Evolutionary conservation across 306 rosid genomes (phyloP), one percentile per base, ranked within the genome.

Genomic region (Nissolia schottii): DNA sequence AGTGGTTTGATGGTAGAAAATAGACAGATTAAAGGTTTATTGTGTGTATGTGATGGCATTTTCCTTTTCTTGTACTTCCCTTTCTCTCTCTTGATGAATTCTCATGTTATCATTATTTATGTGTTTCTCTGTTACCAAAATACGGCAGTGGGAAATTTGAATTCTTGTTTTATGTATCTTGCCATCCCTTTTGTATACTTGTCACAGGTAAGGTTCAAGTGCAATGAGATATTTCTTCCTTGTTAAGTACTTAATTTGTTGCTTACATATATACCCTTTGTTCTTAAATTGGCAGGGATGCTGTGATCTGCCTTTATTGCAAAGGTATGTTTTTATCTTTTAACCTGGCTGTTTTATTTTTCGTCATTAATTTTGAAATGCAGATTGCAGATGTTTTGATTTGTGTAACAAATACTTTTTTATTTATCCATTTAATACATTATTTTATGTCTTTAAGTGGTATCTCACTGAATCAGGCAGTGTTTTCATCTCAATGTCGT

Each of bases 221-320:
- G 68, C 64, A 24, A 4, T 41, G 37, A 56, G 3, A 58, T 70
- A 7, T 69, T 49, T 40, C 31, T 78, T 12, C 70, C 54, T 62
- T 63, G 5, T 72, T 57, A 41, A 53, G 29, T 16, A n/a, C 31
- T 48, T 71, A 27, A 63, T 77, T 61, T 77, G 15, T 48, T 18
- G 20, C 63, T 71, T 31, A 71, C 73, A 22, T 60, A 27, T 50
- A 12, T 58, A 3, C 40, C 19, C 37, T 74, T 59, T 63, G 55
- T 49, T 59, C 50, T 73, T 20, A 64, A 38, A 67, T 78, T 86
- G 76, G 75, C 86, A 91, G 96, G 91, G 97, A 91, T 62, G 96
- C 93, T 85, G 96, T 91, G 80, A 89, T 85, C 76, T 91, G 96
- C 86, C 80, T 60, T 62, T 64, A 82, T 71, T 91, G 97, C 77